A percentile compares a stretch with the other conserved stretches of the same genome.
Conservation (phyloP, 306 rosid genomes). For the Begonia loranthoides region DNA sequence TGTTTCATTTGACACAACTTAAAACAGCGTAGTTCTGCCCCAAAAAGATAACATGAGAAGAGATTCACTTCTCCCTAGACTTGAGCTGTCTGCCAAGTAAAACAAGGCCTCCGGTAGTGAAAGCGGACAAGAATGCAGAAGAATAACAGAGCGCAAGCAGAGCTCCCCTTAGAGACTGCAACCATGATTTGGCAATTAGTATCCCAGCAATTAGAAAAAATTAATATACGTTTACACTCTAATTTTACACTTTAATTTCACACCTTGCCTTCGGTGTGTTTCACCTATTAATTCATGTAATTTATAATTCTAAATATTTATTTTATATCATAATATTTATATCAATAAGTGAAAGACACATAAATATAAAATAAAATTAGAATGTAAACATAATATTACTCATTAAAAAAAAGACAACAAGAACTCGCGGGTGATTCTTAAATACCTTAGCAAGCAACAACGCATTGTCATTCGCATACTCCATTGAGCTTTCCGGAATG, state of each 20-base stretch:
- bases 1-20: no score
- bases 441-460: constrained; percentile 73
- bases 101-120: constrained; percentile 51
- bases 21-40: not conserved
- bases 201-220: no score
- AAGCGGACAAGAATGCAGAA: constrained; percentile 51
- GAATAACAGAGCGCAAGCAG: constrained; percentile 54
- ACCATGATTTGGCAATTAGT: not conserved
- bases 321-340: no score
- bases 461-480: constrained; percentile 88
- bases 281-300: no score
- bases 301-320: no score
- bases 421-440: constrained; percentile 1
- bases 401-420: no score
- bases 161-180: constrained; percentile 74
- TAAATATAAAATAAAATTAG: no score
- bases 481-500: constrained; percentile 57
- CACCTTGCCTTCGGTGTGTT: no score
- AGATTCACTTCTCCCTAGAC: constrained; percentile 39
- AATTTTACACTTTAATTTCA: no score
- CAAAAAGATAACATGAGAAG: not conserved
- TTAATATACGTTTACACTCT: no score
- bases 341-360: no score
- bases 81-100: constrained; percentile 64
- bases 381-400: no score